phyloP scores from a whole-genome alignment of 2,329 filamentous ascomycete species.

The Stemphylium beticola region DNA sequence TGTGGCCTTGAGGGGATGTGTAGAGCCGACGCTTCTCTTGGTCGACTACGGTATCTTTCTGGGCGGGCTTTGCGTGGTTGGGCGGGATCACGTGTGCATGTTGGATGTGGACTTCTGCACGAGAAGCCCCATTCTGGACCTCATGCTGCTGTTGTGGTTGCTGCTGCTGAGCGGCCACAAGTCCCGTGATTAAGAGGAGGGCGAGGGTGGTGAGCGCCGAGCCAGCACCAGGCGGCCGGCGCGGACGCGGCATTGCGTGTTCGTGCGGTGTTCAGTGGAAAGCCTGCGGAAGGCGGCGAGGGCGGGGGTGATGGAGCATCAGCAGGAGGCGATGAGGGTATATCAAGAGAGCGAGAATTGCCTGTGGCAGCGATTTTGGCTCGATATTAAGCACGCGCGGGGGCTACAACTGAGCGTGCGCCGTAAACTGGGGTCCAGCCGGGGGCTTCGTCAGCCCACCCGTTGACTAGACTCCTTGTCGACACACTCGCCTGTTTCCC shows the following conservation, averaged over 20 bases:
- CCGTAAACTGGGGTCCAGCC: conserved; percentile 20
- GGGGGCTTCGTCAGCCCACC: conserved; percentile 18
- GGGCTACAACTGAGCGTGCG: conserved; percentile 30
- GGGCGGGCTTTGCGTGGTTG: conserved; percentile 12
- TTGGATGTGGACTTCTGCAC: conserved; percentile 36
- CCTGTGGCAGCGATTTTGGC: conserved; percentile 21
- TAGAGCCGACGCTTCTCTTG: conserved; percentile 31
- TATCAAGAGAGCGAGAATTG: conserved; percentile 14
- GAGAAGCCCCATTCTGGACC: conserved; percentile 32
- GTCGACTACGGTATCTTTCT: conserved; percentile 22
- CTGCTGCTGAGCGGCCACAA: conserved; percentile 52
- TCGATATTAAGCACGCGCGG: conserved; percentile 29
- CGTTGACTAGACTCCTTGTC: conserved; percentile 14
- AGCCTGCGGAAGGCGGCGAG: conserved; percentile 40
- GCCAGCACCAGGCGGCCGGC: conserved; percentile 50
- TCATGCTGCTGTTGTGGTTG: conserved; percentile 34
- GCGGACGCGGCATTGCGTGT: conserved; percentile 46
- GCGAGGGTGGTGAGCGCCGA: conserved; percentile 46
- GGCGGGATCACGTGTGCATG: conserved; percentile 17
- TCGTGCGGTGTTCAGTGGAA: conserved; percentile 29
- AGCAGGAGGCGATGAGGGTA: conserved; percentile 24
- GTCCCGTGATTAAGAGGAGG: conserved; percentile 45
- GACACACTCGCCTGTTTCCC: conserved; percentile 24
- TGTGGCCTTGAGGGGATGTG: conserved; percentile 48
- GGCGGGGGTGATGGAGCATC: conserved; percentile 42